Evolutionary conservation across 2,329 filamentous ascomycete genomes (phyloP).

Genomic region (Ceratocystiopsis sp.): DNA sequence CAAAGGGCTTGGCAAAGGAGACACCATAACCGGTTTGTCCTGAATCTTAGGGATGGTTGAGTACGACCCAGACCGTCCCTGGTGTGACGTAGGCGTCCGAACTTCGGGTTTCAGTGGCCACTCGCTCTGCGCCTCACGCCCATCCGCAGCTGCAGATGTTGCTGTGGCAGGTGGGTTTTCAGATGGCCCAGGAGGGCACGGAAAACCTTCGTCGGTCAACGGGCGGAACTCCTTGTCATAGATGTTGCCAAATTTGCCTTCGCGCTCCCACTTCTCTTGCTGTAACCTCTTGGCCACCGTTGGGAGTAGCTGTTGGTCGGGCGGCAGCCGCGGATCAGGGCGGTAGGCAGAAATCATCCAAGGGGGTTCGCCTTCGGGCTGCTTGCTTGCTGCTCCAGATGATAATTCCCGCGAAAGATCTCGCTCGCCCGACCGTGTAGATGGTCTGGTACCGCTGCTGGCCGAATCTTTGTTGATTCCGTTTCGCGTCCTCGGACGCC

Average conservation of each 20-base stretch:
- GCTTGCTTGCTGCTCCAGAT: conserved; percentile 31
- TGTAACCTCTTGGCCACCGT: conserved; percentile 82
- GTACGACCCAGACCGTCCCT: conserved; percentile 33
- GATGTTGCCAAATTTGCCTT: conserved; percentile 68
- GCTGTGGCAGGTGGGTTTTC: conserved; percentile 12
- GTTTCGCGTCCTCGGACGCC: conserved; percentile 46
- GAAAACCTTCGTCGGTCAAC: conserved; percentile 48
- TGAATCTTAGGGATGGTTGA: conserved; percentile 46
- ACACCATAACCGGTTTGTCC: conserved; percentile 21
- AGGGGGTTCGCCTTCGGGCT: conserved; percentile 84
- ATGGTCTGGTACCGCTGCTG: conserved; percentile 36
- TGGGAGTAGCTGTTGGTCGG: conserved; percentile 87
- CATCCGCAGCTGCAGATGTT: neutral
- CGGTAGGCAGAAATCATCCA: conserved; percentile 94
- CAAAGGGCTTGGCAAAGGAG: conserved; percentile 25
- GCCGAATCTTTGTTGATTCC: conserved; percentile 32
- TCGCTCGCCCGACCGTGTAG: conserved; percentile 44
- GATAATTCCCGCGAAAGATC: conserved; percentile 31
- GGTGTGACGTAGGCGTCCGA: conserved; percentile 29
- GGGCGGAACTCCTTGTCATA: conserved; percentile 83
- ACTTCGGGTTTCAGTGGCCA: conserved; percentile 41
- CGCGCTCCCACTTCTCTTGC: conserved; percentile 88
- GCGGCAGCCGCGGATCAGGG: conserved; percentile 82
- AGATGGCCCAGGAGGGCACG: conserved; percentile 25
- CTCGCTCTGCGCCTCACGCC: conserved; percentile 17